These are phyloP conservation scores for Acacia melanoxylon DNA, from an alignment of 306 rosid species.

Conservation along the genomic window DNA sequence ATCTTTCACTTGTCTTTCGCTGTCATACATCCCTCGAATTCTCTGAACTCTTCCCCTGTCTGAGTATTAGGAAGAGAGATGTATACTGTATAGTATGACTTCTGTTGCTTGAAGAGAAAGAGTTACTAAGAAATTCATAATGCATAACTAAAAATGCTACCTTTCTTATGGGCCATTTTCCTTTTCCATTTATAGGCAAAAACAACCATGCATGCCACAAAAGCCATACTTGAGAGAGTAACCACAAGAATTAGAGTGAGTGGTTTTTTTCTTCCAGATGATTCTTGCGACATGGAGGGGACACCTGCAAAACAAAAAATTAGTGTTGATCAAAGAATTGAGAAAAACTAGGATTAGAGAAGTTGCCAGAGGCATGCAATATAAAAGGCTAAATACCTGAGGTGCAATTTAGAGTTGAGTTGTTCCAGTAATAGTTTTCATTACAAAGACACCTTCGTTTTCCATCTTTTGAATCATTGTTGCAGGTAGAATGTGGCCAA, in stretches of 20 bases:
- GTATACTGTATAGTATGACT: neutral
- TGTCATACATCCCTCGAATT: conserved; percentile 18
- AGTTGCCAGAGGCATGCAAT: neutral
- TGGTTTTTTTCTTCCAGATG: neutral
- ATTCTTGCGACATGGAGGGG: neutral
- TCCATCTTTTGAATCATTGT: neutral
- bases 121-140: neutral
- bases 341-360: neutral
- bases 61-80: conserved; percentile 5
- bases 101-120: neutral
- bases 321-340: neutral
- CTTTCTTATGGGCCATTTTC: conserved; percentile 17
- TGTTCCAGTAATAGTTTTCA: neutral
- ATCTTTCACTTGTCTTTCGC: conserved; percentile 30
- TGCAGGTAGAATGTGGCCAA: neutral
- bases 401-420: neutral
- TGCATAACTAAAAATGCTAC: conserved; percentile 11
- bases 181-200: neutral
- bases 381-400: neutral
- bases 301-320: neutral
- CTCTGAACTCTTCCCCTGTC: conserved; percentile 17
- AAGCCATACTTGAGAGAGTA: neutral
- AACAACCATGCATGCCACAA: conserved; percentile 6
- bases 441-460: neutral
- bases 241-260: neutral